phyloP scores from a whole-genome alignment of 345 rosid species.

The Populus tremula region DNA sequence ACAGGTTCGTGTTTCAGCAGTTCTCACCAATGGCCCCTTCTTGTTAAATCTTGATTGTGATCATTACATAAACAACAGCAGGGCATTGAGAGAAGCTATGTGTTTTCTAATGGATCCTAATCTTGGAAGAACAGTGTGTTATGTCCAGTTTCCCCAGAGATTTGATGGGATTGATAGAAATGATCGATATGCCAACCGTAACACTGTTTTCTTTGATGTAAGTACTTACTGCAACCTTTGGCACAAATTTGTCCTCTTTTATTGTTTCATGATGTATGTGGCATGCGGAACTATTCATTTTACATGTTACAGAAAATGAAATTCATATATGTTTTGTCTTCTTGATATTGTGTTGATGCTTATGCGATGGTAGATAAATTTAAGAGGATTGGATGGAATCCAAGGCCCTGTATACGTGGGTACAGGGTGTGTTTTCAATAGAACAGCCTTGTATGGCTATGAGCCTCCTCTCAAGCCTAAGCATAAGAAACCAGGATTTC shows the following conservation, averaged over 20 bases:
- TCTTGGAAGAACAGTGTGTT: conserved; percentile 31
- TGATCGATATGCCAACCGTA: conserved; percentile 36
- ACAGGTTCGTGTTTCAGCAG: conserved; percentile 38
- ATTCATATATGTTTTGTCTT: not conserved
- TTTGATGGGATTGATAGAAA: conserved; percentile 32
- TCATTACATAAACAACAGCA: conserved; percentile 38
- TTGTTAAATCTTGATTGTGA: conserved; percentile 38
- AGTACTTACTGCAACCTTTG: not conserved
- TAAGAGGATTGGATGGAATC: conserved; percentile 33
- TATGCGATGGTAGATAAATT: conserved; percentile 23
- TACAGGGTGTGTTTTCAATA: conserved; percentile 39
- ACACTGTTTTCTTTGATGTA: conserved; percentile 37
- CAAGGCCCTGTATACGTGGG: conserved; percentile 43
- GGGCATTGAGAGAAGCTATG: conserved; percentile 37
- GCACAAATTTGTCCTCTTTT: not conserved
- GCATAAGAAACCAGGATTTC: conserved; percentile 28
- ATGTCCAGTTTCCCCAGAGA: conserved; percentile 37
- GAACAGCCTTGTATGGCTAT: conserved; percentile 38
- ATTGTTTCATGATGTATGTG: not conserved
- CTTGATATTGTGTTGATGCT: not conserved
- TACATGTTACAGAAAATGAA: not conserved
- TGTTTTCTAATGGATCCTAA: conserved; percentile 39
- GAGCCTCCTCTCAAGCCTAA: conserved; percentile 36
- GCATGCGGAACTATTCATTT: not conserved
- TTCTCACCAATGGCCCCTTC: conserved; percentile 37